These are phyloP conservation scores for Sugiyamaella japonica DNA, from an alignment of 1,139 yeast species.

Conservation along the genomic window DNA sequence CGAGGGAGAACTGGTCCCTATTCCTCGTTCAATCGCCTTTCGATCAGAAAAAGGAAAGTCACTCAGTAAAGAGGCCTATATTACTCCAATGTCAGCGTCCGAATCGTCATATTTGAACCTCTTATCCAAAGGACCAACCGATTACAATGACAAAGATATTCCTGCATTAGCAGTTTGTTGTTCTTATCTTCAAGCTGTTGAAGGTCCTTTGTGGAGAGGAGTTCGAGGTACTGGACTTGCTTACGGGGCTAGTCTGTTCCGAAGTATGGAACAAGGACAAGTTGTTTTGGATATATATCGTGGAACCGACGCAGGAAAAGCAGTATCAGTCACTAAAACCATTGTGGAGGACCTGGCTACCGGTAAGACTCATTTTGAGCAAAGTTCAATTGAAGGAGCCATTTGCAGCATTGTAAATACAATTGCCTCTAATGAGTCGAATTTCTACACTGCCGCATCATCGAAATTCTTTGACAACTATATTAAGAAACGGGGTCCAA, in stretches of 20 bases:
- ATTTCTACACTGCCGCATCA: constrained; percentile 59
- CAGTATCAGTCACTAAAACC: constrained; percentile 64
- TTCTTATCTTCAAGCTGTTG: constrained; percentile 80
- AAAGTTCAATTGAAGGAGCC: constrained; percentile 64
- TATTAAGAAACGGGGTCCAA: constrained; percentile 68
- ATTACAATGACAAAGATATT: constrained; percentile 65
- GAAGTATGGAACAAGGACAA: constrained; percentile 65
- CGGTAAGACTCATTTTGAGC: constrained; percentile 58
- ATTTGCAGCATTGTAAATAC: constrained; percentile 71
- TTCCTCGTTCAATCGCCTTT: constrained; percentile 58
- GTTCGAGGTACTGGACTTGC: constrained; percentile 95
- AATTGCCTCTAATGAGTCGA: constrained; percentile 63
- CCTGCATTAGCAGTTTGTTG: constrained; percentile 72
- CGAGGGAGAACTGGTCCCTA: constrained; percentile 18
- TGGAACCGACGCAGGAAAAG: constrained; percentile 78
- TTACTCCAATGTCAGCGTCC: constrained; percentile 79
- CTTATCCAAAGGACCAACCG: constrained; percentile 61
- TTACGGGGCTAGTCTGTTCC: constrained; percentile 72
- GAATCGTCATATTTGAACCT: constrained; percentile 78
- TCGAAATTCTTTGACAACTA: constrained; percentile 64
- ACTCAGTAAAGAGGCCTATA: constrained; percentile 57
- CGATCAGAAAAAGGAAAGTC: constrained; percentile 57
- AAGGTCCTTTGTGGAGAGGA: constrained; percentile 97
- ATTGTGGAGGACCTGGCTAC: constrained; percentile 62
- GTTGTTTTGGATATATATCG: constrained; percentile 70